These are phyloP conservation scores for Vitis cinerea DNA, from an alignment of 164 flowering plant genomes.

Conservation along the genomic window DNA sequence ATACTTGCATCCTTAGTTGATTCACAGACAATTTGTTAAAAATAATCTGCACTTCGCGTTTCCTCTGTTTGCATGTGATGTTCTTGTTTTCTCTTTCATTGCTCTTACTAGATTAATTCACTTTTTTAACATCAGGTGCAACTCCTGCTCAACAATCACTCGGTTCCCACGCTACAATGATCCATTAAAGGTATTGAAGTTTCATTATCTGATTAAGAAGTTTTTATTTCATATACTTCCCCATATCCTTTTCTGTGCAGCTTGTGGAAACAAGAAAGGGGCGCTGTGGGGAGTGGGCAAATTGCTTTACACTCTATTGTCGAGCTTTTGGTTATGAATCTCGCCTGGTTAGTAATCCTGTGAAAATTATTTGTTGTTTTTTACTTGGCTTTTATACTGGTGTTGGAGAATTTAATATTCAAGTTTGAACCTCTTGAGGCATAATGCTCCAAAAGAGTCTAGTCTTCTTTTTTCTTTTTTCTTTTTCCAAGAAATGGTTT, in stretches of 20 bases:
- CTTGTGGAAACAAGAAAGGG: slow-evolving; percentile 91
- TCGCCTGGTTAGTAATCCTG: slow-evolving; percentile 65
- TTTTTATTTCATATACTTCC: slow-evolving; percentile 3
- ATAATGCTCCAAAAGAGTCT: neutral
- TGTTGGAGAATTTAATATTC: neutral
- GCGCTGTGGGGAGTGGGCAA: slow-evolving; percentile 99
- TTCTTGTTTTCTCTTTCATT: neutral
- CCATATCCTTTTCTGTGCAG: slow-evolving; percentile 34
- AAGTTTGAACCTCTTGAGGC: neutral
- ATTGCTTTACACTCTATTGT: slow-evolving; percentile 95
- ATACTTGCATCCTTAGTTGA: neutral
- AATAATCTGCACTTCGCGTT: neutral
- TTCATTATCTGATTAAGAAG: slow-evolving; percentile 7
- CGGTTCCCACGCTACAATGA: slow-evolving; percentile 97
- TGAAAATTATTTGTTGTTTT: neutral
- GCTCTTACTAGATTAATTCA: neutral
- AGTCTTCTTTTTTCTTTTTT: neutral
- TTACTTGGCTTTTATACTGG: neutral
- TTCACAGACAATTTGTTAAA: neutral
- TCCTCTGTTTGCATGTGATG: neutral
- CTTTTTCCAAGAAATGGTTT: neutral
- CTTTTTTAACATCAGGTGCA: slow-evolving; percentile 52
- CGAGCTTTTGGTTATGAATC: slow-evolving; percentile 91
- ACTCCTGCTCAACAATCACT: slow-evolving; percentile 54
- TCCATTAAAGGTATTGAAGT: slow-evolving; percentile 69